Base-by-base conservation (phyloP, 768 basidiomycete species). In the Leucocoprinus birnbaumii region DNA sequence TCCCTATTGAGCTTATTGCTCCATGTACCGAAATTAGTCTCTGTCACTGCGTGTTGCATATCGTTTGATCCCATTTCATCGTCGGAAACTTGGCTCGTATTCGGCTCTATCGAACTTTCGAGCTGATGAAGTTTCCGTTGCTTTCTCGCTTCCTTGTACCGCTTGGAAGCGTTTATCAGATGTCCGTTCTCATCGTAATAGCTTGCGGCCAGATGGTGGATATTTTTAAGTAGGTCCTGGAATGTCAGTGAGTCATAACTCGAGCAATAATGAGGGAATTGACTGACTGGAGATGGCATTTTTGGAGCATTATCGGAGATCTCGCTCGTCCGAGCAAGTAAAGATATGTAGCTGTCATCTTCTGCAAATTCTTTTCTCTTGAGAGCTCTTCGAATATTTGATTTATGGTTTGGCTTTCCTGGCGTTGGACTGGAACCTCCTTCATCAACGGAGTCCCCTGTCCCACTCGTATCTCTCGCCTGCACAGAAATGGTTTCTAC, bases 131-230 rank as follows among this genome's bases (percentile, higher is more conserved):
- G 55, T 47, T 53, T 40, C 52, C 65, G 69, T 48, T 59, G 63
- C 59, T 72, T 82, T 64, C 66, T 74, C 61, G 69, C 70, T 55
- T 63, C 69, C 11, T 82, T 77, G 56, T 72, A 79, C 40, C 78
- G 65, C 51, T 73, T 75, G 14, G 79, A 71, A 10, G 68, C 72
- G 57, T 89, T 78, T 18, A 74, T 68, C 2, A 90, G 66, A 58
- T 89, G 79, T 0, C 84, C 87, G 52, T 76, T 73, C 59, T 84
- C 82, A 19, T 71, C 71, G 60, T 90, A 92, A 64, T 86, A 85
- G 26, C 65, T 65, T 51, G 66, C 70, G 21, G 80, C 72, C 54
- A 75, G 74, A 56, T 73, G 68, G 58, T 80, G 80, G 22, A 82
- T 76, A 42, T 65, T 71, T 67, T 80, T 80, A 42, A 82, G 66